These are phyloP conservation scores for Xylaria sp. DNA, from an alignment of 2,329 filamentous ascomycete species.

Conservation along the genomic window DNA sequence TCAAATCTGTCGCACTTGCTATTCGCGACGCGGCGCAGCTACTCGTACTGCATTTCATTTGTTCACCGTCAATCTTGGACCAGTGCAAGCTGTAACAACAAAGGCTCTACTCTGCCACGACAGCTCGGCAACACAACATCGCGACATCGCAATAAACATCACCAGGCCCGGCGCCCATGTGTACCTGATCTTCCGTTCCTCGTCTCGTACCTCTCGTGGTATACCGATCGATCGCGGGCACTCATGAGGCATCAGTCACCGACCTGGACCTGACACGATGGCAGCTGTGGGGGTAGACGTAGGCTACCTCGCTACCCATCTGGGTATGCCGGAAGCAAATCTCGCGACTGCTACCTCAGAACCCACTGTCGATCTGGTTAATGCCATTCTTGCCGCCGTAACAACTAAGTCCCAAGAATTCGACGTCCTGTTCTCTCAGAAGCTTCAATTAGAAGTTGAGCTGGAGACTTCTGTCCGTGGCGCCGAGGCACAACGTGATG, in stretches of 20 bases:
- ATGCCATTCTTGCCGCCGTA: slow-evolving; percentile 77
- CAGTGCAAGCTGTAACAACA: slow-evolving; percentile 12
- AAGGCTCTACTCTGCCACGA: background rate
- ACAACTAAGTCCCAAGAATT: slow-evolving; percentile 82
- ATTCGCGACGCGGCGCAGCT: slow-evolving; percentile 23
- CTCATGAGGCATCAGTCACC: slow-evolving; percentile 44
- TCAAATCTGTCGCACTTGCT: background rate
- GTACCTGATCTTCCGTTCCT: background rate
- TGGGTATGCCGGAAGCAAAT: slow-evolving; percentile 72
- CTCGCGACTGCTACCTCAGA: slow-evolving; percentile 69
- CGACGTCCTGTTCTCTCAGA: slow-evolving; percentile 85
- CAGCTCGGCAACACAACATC: background rate
- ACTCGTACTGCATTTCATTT: slow-evolving; percentile 10
- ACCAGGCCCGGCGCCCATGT: background rate
- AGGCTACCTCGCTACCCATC: slow-evolving; percentile 77
- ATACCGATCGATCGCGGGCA: slow-evolving; percentile 1
- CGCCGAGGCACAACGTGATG: slow-evolving; percentile 83
- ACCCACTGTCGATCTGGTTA: slow-evolving; percentile 82
- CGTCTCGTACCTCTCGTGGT: background rate
- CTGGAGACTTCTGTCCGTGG: slow-evolving; percentile 88
- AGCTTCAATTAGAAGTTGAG: slow-evolving; percentile 89
- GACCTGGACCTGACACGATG: slow-evolving; percentile 57
- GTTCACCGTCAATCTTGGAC: slow-evolving; percentile 5
- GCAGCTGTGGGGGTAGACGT: slow-evolving; percentile 72
- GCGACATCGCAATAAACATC: background rate